These are phyloP conservation scores for Tuber indicum DNA, from an alignment of 495 filamentous ascomycete genomes.

Conservation along the genomic window DNA sequence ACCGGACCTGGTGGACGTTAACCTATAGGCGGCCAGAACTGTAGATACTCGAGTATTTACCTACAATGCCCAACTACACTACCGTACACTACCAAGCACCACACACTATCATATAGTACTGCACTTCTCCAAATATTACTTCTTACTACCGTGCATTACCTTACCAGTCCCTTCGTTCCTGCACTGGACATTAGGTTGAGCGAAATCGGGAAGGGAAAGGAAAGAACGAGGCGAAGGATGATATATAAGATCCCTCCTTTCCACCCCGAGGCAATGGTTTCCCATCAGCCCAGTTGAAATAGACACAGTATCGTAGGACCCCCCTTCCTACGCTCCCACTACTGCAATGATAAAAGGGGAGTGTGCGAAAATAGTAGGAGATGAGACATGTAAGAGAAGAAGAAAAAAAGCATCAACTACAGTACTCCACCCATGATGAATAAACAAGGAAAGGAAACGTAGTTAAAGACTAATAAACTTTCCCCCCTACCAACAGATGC, in stretches of 20 bases:
- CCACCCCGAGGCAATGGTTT: background rate
- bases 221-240: background rate
- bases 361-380: background rate
- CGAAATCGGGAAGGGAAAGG: background rate
- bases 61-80: too few species aligned
- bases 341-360: background rate
- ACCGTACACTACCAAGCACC: too few species aligned
- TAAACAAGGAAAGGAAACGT: background rate
- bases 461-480: background rate
- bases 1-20: too few species aligned
- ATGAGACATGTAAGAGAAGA: background rate
- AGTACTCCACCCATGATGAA: conserved; percentile 1
- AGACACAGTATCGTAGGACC: background rate
- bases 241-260: background rate
- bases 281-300: background rate
- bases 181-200: too few species aligned
- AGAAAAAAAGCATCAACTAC: background rate
- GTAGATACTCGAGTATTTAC: too few species aligned
- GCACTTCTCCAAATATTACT: too few species aligned
- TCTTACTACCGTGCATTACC: too few species aligned
- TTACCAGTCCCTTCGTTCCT: too few species aligned
- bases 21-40: too few species aligned
- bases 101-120: too few species aligned
- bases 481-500: background rate
- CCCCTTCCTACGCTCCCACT: background rate